Percentiles rank a stretch among this genome's conserved stretches.
Evolutionary conservation across 352 stramenopile genomes (phyloP).

Genomic region (Pythium brachiatum): DNA sequence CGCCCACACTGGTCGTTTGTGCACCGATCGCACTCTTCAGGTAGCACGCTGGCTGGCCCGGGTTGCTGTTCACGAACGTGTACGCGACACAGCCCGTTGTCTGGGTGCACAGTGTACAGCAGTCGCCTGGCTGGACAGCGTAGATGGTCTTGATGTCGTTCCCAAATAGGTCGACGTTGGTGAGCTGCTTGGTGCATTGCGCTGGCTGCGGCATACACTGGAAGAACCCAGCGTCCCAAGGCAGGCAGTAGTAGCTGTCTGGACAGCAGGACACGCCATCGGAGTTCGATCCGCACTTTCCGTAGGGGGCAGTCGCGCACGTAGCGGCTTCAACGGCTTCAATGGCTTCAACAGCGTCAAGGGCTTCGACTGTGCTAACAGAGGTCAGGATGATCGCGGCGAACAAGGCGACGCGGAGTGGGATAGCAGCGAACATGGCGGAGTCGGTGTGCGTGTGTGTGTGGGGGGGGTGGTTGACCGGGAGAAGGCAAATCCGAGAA

Average conservation of each 20-base stretch:
- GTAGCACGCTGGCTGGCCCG: slow-evolving; percentile 33
- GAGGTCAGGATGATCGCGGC: neutral
- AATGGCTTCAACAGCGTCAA: too few relatives aligned
- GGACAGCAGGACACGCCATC: slow-evolving; percentile 36
- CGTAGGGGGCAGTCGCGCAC: slow-evolving; percentile 23
- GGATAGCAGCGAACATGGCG: neutral
- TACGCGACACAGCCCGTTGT: slow-evolving; percentile 33
- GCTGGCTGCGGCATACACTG: slow-evolving; percentile 37
- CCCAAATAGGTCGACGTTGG: slow-evolving; percentile 43
- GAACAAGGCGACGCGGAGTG: neutral
- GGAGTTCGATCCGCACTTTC: slow-evolving; percentile 23
- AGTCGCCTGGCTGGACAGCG: slow-evolving; percentile 25
- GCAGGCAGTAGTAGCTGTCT: slow-evolving; percentile 41
- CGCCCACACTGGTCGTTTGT: slow-evolving; percentile 13
- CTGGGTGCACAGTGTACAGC: slow-evolving; percentile 29
- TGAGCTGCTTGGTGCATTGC: slow-evolving; percentile 36
- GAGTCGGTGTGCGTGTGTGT: neutral
- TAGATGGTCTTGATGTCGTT: slow-evolving; percentile 38
- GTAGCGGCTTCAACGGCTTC: slow-evolving; percentile 1
- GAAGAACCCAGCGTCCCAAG: slow-evolving; percentile 42
- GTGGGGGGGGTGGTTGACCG: neutral
- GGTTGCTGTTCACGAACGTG: slow-evolving; percentile 42
- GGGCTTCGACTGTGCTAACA: too few relatives aligned
- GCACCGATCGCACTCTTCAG: slow-evolving; percentile 28
- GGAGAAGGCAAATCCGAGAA: neutral